Evolutionary conservation across 352 stramenopile genomes (phyloP).

Genomic region (Elongisporangium senticosum): DNA sequence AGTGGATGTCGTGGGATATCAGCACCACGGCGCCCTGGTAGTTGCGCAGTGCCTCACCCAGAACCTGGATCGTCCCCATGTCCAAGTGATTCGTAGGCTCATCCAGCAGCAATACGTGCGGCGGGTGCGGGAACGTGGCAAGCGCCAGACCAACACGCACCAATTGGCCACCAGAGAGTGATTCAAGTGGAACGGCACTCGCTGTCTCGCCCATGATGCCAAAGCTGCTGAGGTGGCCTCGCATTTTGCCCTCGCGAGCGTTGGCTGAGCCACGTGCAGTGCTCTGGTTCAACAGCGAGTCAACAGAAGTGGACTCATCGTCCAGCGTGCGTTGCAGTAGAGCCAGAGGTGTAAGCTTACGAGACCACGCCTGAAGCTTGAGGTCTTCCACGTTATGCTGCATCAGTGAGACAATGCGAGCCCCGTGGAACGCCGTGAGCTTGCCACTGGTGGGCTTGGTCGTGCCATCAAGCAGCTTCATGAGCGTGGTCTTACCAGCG

Average conservation of each 20-base stretch:
- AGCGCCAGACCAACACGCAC: slow-evolving; percentile 41
- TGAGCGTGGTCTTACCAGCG: slow-evolving; percentile 89
- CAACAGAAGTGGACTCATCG: slow-evolving; percentile 15
- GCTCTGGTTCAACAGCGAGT: not conserved
- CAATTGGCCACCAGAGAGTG: slow-evolving; percentile 45
- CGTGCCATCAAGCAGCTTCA: slow-evolving; percentile 89
- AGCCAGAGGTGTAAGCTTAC: slow-evolving; percentile 31
- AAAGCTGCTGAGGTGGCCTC: slow-evolving; percentile 43
- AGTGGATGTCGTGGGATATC: slow-evolving; percentile 65
- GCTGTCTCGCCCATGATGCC: slow-evolving; percentile 33
- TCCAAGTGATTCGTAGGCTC: slow-evolving; percentile 92
- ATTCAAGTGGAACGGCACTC: slow-evolving; percentile 23
- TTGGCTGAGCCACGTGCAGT: not conserved
- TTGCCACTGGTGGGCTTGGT: slow-evolving; percentile 45
- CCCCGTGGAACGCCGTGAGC: slow-evolving; percentile 41
- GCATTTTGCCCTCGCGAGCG: slow-evolving; percentile 28
- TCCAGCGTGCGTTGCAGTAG: slow-evolving; percentile 31
- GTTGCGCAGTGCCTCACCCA: slow-evolving; percentile 48
- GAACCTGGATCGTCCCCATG: slow-evolving; percentile 83
- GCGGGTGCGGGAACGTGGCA: slow-evolving; percentile 76
- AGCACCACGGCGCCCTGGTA: slow-evolving; percentile 53
- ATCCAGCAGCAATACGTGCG: slow-evolving; percentile 89
- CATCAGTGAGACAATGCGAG: slow-evolving; percentile 45
- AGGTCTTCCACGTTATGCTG: slow-evolving; percentile 62
- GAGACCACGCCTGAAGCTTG: slow-evolving; percentile 44